A percentile compares a stretch with the other conserved stretches of the same genome.
Evolutionary conservation across 2,329 filamentous ascomycete genomes (phyloP).

Genomic region (Colletotrichum musicola): DNA sequence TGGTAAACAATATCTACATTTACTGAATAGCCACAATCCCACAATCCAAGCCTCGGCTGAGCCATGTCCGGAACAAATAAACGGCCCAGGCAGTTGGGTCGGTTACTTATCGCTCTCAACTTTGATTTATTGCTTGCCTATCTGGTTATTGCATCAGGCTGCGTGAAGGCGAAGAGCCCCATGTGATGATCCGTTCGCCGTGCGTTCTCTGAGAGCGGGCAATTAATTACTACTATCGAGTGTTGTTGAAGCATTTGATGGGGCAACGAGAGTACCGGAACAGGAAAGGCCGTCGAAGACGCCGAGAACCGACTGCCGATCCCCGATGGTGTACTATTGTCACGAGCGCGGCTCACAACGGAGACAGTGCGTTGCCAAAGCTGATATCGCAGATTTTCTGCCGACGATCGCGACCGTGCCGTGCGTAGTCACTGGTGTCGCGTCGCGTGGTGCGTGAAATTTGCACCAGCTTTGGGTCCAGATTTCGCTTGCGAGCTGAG

Average conservation of each 20-base stretch:
- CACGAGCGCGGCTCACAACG: constrained; percentile 9
- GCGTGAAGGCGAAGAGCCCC: no score
- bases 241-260: neutral
- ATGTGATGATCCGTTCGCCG: no score
- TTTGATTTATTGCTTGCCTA: no score
- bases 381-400: neutral
- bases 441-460: neutral
- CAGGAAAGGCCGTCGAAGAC: constrained; percentile 22
- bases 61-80: no score
- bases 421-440: no score
- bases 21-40: no score
- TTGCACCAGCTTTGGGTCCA: neutral
- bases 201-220: no score
- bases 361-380: constrained; percentile 20
- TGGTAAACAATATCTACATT: no score
- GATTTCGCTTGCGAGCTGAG: neutral
- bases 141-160: no score
- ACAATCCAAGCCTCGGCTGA: no score
- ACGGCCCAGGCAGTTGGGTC: no score
- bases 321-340: neutral
- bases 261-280: constrained; percentile 10
- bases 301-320: constrained; percentile 18
- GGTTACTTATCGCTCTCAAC: no score
- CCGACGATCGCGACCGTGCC: neutral
- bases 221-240: neutral